Percentiles rank a stretch among this genome's conserved stretches.
These are phyloP conservation scores for Saccharomyces kudriavzevii DNA, from an alignment of 805 yeast genomes.

Conservation along the genomic window DNA sequence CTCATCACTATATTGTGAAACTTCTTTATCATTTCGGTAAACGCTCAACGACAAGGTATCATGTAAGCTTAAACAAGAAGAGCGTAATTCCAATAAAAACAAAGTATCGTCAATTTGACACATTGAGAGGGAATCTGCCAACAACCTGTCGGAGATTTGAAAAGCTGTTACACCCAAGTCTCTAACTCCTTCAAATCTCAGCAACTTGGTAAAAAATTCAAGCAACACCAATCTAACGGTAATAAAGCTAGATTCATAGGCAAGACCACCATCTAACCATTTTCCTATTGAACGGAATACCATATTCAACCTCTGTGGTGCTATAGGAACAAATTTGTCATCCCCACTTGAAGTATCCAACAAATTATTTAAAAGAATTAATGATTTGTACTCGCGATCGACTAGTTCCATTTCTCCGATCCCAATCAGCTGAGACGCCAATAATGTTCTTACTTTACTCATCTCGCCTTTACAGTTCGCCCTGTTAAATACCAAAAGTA, in stretches of 20 bases:
- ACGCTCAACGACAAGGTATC: constrained; percentile 20
- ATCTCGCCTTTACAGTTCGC: constrained; percentile 33
- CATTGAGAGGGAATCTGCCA: constrained; percentile 28
- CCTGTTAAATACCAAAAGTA: constrained; percentile 30
- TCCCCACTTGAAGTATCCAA: constrained; percentile 21
- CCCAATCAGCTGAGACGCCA: constrained; percentile 62
- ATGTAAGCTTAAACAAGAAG: constrained; percentile 39
- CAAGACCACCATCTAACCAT: constrained; percentile 57
- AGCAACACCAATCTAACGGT: constrained; percentile 45
- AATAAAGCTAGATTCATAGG: constrained; percentile 49
- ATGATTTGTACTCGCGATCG: constrained; percentile 36
- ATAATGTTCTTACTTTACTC: constrained; percentile 48
- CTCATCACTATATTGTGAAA: constrained; percentile 30
- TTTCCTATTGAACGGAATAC: constrained; percentile 42
- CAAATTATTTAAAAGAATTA: constrained; percentile 41
- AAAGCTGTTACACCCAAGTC: constrained; percentile 34
- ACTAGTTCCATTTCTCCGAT: constrained; percentile 37
- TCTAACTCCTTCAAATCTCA: constrained; percentile 29
- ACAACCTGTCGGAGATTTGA: constrained; percentile 39
- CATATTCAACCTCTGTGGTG: constrained; percentile 60
- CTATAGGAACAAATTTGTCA: constrained; percentile 38
- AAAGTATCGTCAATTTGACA: constrained; percentile 32
- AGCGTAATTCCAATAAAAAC: constrained; percentile 36
- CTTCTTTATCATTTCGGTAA: constrained; percentile 27
- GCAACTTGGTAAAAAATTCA: constrained; percentile 32